Conservation (phyloP, 2,329 filamentous ascomycete genomes). For the Cephalotrichum gorgonifer region DNA sequence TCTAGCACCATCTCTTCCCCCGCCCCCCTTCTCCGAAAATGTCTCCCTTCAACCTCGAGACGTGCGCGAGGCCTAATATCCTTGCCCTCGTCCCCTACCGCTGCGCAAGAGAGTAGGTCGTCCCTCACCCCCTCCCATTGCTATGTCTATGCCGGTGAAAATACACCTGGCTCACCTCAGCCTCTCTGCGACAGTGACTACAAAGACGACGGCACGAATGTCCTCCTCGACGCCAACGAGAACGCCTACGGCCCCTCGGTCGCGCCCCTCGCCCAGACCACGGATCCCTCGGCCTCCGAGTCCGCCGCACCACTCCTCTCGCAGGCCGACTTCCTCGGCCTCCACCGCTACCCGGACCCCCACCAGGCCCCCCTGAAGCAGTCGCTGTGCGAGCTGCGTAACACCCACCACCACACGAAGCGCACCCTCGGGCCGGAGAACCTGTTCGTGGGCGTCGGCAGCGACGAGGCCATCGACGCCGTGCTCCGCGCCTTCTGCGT, state of each 20-base stretch:
- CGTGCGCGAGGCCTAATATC: slow-evolving; percentile 69
- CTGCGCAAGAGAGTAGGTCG: slow-evolving; percentile 67
- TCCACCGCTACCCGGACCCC: slow-evolving; percentile 94
- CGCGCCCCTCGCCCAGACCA: slow-evolving; percentile 35
- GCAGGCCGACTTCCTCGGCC: slow-evolving; percentile 61
- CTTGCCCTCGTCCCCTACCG: slow-evolving; percentile 68
- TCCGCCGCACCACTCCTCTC: no score
- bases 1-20: no score
- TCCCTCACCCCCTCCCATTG: slow-evolving; percentile 5
- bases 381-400: slow-evolving; percentile 76
- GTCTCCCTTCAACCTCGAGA: slow-evolving; percentile 61
- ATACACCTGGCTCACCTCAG: slow-evolving; percentile 3
- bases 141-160: not conserved
- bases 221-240: slow-evolving; percentile 95
- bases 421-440: slow-evolving; percentile 68
- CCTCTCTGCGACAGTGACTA: slow-evolving; percentile 62
- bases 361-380: slow-evolving; percentile 85
- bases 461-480: slow-evolving; percentile 93
- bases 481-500: slow-evolving; percentile 87
- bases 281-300: slow-evolving; percentile 23
- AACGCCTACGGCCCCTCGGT: slow-evolving; percentile 88
- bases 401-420: slow-evolving; percentile 69
- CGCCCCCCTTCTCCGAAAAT: slow-evolving; percentile 25
- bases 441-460: slow-evolving; percentile 90
- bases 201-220: slow-evolving; percentile 93